A percentile compares a stretch with the other conserved stretches of the same genome.
These are phyloP conservation scores for Cyphellophora attinorum DNA, from an alignment of 2,329 filamentous ascomycete species.

Conservation along the genomic window DNA sequence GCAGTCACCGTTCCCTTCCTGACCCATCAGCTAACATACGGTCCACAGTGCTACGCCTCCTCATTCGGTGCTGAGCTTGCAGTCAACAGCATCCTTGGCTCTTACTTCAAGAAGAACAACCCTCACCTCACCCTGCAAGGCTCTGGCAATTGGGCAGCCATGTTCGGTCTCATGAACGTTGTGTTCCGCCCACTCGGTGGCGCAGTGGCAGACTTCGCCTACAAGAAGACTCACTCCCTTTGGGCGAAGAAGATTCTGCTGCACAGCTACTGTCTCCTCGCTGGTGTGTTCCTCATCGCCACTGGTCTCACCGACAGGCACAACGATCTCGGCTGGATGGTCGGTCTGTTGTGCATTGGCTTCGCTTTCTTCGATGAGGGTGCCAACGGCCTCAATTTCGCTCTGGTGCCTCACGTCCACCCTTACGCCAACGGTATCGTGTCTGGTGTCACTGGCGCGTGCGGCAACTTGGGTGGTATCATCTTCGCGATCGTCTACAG, in stretches of 20 bases:
- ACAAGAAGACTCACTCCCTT: constrained; percentile 39
- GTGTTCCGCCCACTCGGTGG: constrained; percentile 39
- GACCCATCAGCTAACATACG: too few relatives aligned
- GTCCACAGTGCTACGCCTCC: constrained; percentile 50
- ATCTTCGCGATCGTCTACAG: constrained; percentile 77
- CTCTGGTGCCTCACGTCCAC: constrained; percentile 77
- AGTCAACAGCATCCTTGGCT: constrained; percentile 51
- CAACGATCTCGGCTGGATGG: constrained; percentile 53
- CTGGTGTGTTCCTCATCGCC: constrained; percentile 51
- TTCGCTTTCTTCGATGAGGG: constrained; percentile 77
- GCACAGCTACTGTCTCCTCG: constrained; percentile 45
- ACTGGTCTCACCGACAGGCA: constrained; percentile 57
- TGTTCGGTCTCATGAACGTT: constrained; percentile 45
- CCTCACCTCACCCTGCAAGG: constrained; percentile 43
- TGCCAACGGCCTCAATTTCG: constrained; percentile 78
- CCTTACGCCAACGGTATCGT: constrained; percentile 72
- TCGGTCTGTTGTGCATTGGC: constrained; percentile 66
- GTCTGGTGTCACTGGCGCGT: constrained; percentile 67
- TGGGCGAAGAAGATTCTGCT: constrained; percentile 59
- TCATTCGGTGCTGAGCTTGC: constrained; percentile 52
- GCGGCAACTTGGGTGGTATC: constrained; percentile 77
- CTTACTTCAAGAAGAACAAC: constrained; percentile 51
- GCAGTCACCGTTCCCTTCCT: too few relatives aligned
- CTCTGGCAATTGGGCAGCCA: constrained; percentile 46
- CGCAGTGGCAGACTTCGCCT: constrained; percentile 47